These are phyloP conservation scores for Gentiana straminea DNA, from an alignment of 257 asterid species.

Conservation along the genomic window DNA sequence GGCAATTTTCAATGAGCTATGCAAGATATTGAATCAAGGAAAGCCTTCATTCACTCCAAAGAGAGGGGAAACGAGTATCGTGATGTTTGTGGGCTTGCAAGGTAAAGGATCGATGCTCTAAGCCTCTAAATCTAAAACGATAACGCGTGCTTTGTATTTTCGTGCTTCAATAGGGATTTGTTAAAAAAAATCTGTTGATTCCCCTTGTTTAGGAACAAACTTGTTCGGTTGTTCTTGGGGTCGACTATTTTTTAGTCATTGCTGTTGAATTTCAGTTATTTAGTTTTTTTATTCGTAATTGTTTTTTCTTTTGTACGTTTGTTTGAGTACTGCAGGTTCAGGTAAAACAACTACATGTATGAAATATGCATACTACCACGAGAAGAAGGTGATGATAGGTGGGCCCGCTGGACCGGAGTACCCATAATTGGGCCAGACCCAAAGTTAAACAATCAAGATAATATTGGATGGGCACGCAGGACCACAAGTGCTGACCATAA, in stretches of 20 bases:
- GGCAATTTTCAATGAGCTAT: conserved; percentile 89
- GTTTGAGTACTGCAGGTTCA: conserved; percentile 35
- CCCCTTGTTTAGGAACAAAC: neutral
- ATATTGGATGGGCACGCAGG: no score
- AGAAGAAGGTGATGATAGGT: conserved; percentile 14
- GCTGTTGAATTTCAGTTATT: neutral
- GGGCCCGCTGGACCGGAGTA: no score
- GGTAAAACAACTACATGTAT: conserved; percentile 94
- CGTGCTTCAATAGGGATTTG: neutral
- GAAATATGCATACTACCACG: conserved; percentile 75
- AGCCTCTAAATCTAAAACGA: neutral
- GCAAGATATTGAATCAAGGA: conserved; percentile 95
- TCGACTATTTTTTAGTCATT: neutral
- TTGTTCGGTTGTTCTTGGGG: neutral
- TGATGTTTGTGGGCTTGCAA: conserved; percentile 98
- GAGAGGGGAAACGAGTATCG: conserved; percentile 77
- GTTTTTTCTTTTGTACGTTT: neutral
- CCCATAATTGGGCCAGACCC: no score
- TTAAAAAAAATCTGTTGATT: neutral
- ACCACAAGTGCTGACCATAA: no score
- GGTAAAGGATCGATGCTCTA: conserved; percentile 26
- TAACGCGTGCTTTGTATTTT: neutral
- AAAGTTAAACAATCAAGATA: no score
- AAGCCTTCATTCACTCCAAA: conserved; percentile 78
- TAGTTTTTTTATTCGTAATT: neutral